Conservation (phyloP, 768 basidiomycete species). For the Peribolospora baueri region DNA sequence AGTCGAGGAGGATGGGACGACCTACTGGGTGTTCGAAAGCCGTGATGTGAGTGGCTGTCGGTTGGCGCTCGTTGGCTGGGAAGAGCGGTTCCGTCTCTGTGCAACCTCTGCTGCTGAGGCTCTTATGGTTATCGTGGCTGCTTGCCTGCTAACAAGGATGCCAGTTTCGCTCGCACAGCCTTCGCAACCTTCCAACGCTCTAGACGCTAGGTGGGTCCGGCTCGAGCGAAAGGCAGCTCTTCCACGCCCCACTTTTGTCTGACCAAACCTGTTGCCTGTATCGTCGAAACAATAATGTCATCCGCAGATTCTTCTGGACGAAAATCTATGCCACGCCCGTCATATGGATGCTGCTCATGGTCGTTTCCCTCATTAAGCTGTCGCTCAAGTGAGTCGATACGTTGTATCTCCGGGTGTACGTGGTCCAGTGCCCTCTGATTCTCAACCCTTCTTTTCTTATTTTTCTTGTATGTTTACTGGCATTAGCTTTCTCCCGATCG, state of each 20-base stretch:
- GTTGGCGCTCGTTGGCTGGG: not conserved
- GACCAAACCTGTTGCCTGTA: not conserved
- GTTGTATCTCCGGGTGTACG: not conserved
- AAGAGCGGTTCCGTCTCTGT: no score
- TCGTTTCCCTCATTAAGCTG: slow-evolving; percentile 73
- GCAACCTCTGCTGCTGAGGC: no score
- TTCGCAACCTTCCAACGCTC: slow-evolving; percentile 38
- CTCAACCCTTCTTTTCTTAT: not conserved
- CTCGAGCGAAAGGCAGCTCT: not conserved
- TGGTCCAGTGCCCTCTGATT: not conserved
- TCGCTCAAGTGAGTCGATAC: slow-evolving; percentile 44
- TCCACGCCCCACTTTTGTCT: not conserved
- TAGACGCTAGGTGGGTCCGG: slow-evolving; percentile 35
- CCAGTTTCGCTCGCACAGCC: not conserved
- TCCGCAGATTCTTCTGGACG: slow-evolving; percentile 27
- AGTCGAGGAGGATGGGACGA: slow-evolving; percentile 74
- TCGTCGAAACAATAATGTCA: not conserved
- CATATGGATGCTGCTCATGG: slow-evolving; percentile 62
- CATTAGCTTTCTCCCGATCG: slow-evolving; percentile 59
- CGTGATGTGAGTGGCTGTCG: slow-evolving; percentile 43
- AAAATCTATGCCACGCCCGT: slow-evolving; percentile 73
- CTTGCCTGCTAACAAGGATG: no score
- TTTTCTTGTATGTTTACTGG: not conserved
- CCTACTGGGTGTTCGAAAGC: slow-evolving; percentile 94
- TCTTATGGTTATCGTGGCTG: no score